These are phyloP conservation scores for Syzygium oleosum DNA, from an alignment of 345 rosid species.

Conservation along the genomic window DNA sequence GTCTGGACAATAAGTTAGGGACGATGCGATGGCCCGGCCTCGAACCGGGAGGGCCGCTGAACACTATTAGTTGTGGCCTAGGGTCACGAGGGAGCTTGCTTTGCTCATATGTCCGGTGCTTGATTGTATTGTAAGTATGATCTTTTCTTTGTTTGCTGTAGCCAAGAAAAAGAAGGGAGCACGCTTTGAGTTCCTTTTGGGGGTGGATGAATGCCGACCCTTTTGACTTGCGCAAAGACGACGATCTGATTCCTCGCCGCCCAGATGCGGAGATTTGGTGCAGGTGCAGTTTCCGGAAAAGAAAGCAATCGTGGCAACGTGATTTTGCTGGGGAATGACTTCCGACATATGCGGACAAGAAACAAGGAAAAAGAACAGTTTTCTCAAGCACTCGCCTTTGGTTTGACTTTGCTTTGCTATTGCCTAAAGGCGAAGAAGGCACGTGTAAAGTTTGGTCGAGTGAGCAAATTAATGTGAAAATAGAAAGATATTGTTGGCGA, in stretches of 20 bases:
- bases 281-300: background rate
- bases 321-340: background rate
- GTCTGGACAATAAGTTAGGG: background rate
- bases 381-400: background rate
- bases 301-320: background rate
- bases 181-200: background rate
- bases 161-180: too few species aligned
- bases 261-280: background rate
- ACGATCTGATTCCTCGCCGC: background rate
- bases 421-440: background rate
- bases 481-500: background rate
- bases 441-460: background rate
- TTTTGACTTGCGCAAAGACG: background rate
- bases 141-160: background rate
- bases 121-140: too few species aligned
- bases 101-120: too few species aligned
- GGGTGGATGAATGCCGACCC: background rate
- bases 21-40: background rate
- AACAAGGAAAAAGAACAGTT: background rate
- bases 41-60: background rate
- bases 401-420: background rate
- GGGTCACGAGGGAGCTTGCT: too few species aligned
- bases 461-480: too few species aligned
- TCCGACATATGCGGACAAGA: background rate
- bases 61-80: background rate